Percentiles rank a stretch among this genome's conserved stretches.
Evolutionary conservation across 768 basidiomycete genomes (phyloP).

Genomic region (Chalciporus chontae): DNA sequence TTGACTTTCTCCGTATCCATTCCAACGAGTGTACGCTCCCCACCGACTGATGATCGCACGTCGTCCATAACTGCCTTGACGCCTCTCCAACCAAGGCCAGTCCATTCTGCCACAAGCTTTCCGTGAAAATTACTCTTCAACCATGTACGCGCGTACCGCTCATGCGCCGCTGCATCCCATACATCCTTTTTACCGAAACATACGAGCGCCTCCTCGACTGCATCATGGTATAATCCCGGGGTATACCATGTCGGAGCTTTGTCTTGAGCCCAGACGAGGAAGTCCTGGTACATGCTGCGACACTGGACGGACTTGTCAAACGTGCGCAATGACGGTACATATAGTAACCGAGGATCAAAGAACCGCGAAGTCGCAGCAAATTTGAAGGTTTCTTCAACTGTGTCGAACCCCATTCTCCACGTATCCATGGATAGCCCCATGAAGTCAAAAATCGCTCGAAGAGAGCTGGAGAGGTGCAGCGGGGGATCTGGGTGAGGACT

Average conservation of each 20-base stretch:
- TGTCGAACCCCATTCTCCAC: conserved; percentile 53
- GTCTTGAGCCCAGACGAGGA: conserved; percentile 46
- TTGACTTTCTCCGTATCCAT: conserved; percentile 40
- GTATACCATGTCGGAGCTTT: conserved; percentile 11
- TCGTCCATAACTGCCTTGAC: conserved; percentile 52
- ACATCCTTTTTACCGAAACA: conserved; percentile 51
- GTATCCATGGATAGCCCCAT: conserved; percentile 52
- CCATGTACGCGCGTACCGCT: conserved; percentile 25
- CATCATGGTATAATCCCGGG: conserved; percentile 15
- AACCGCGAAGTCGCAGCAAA: conserved; percentile 56
- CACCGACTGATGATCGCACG: conserved; percentile 45
- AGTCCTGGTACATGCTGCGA: conserved; percentile 58
- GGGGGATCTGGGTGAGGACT: conserved; percentile 34
- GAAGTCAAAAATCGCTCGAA: conserved; percentile 50
- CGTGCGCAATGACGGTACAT: conserved; percentile 31
- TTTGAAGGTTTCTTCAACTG: conserved; percentile 50
- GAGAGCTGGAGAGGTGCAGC: conserved; percentile 47
- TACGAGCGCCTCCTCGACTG: conserved; percentile 44
- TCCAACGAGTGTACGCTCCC: conserved; percentile 42
- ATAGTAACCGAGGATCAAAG: conserved; percentile 44
- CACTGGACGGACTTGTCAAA: conserved; percentile 41
- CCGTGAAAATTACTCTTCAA: conserved; percentile 50
- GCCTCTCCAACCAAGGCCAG: conserved; percentile 43
- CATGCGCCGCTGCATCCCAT: conserved; percentile 37
- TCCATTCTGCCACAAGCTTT: conserved; percentile 51